Evolutionary conservation across 371 early-diverging fungal species (phyloP).

Genomic region (Haplosporangium sp.): DNA sequence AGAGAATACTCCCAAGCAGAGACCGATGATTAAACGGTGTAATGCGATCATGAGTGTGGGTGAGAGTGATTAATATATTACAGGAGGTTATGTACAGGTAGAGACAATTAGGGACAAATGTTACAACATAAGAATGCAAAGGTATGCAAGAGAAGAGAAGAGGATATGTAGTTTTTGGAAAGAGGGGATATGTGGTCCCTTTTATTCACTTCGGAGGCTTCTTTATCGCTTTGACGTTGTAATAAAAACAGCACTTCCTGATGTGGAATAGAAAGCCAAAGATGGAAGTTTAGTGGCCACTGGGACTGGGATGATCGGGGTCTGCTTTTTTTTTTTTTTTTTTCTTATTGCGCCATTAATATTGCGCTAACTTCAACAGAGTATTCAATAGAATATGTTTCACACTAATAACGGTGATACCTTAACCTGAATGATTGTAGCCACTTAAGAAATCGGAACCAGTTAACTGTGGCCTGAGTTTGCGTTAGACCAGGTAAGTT

Average conservation of each 20-base stretch:
- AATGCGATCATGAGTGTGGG: constrained; percentile 19
- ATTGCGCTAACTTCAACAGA: neutral
- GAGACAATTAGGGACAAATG: neutral
- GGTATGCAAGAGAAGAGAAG: neutral
- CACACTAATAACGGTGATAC: too few species aligned
- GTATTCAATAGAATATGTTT: too few species aligned
- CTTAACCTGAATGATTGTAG: too few species aligned
- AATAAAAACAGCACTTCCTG: neutral
- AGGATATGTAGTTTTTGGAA: neutral
- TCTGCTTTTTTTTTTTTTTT: neutral
- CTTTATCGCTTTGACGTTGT: neutral
- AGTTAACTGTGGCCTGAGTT: too few species aligned
- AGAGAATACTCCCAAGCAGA: constrained; percentile 21
- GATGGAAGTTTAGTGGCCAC: neutral
- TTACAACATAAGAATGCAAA: neutral
- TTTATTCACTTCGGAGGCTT: constrained; percentile 6
- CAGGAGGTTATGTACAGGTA: neutral
- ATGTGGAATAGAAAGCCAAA: neutral
- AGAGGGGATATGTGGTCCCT: neutral
- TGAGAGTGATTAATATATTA: neutral
- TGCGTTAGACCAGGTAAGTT: too few species aligned
- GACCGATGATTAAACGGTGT: constrained; percentile 14
- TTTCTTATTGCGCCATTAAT: neutral
- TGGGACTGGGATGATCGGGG: neutral
- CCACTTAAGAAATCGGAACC: too few species aligned